phyloP scores from a whole-genome alignment of 2,329 filamentous ascomycete genomes.

The Nigrospora osmanthi region DNA sequence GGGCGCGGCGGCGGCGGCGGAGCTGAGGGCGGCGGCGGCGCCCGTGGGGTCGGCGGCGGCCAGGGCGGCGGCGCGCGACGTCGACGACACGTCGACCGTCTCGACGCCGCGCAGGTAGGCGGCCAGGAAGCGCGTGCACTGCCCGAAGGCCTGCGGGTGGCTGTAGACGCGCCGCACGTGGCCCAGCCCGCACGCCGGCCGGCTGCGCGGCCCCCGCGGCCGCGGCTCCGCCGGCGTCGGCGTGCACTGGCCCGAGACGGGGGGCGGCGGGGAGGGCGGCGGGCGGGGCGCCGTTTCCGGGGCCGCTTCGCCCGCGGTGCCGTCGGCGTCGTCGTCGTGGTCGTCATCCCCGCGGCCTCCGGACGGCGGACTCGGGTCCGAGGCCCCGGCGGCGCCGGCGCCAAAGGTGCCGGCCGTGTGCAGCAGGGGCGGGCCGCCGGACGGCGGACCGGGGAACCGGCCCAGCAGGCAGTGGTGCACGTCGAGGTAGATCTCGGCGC shows the following conservation, averaged over 20 bases:
- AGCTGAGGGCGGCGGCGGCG: constrained; percentile 69
- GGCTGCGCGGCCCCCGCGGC: constrained; percentile 34
- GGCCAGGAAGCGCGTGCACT: constrained; percentile 72
- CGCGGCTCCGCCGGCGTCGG: constrained; percentile 37
- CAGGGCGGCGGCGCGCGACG: constrained; percentile 76
- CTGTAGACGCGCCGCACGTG: constrained; percentile 75
- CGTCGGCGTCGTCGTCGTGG: no score
- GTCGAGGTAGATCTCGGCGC: constrained; percentile 76
- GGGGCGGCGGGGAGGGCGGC: constrained; percentile 12
- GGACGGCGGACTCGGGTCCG: no score
- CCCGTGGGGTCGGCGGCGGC: constrained; percentile 52
- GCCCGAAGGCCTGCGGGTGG: constrained; percentile 92
- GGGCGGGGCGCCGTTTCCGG: background rate
- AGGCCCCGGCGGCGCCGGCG: no score
- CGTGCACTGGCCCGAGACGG: constrained; percentile 31
- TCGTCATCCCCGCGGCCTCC: no score
- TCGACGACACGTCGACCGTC: constrained; percentile 73
- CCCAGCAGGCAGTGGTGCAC: constrained; percentile 83
- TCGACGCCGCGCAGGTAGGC: constrained; percentile 66
- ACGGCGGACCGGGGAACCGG: background rate
- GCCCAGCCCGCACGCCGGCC: constrained; percentile 42
- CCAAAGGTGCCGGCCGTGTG: background rate
- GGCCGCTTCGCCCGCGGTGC: background rate
- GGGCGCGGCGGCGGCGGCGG: constrained; percentile 61
- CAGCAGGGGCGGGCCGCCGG: background rate